phyloP scores from a whole-genome alignment of 1,284 basidiomycete genomes.

The Coriolopsis trogii region DNA sequence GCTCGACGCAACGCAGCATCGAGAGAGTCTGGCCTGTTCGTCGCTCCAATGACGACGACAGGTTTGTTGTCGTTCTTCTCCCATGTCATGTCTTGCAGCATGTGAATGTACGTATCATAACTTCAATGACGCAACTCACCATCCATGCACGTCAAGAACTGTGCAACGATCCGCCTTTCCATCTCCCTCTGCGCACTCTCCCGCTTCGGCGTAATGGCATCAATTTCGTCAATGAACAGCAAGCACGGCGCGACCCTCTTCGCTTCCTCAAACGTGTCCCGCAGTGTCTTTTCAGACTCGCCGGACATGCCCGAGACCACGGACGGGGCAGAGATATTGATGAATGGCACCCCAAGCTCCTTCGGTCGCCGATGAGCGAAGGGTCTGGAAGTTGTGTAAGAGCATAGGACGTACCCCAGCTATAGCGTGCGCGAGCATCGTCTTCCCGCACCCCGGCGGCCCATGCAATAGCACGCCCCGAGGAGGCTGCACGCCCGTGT shows the following conservation, averaged over 20 bases:
- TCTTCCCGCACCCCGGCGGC: slow-evolving; percentile 97
- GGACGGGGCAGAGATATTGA: slow-evolving; percentile 91
- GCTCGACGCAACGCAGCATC: slow-evolving; percentile 93
- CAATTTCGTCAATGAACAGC: slow-evolving; percentile 96
- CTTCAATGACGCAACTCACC: slow-evolving; percentile 49
- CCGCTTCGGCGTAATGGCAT: slow-evolving; percentile 96
- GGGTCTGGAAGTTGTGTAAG: slow-evolving; percentile 10
- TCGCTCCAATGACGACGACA: slow-evolving; percentile 95
- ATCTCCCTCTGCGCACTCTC: slow-evolving; percentile 98
- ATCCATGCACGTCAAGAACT: slow-evolving; percentile 97
- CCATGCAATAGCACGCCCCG: slow-evolving; percentile 95
- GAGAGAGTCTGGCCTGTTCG: slow-evolving; percentile 93
- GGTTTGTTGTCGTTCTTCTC: slow-evolving; percentile 90
- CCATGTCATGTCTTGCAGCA: slow-evolving; percentile 77
- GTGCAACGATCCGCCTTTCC: slow-evolving; percentile 96
- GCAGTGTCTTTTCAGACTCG: slow-evolving; percentile 93
- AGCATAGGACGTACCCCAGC: slow-evolving; percentile 73
- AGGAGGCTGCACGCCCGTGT: slow-evolving; percentile 92
- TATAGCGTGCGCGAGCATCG: slow-evolving; percentile 88
- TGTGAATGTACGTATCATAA: background rate
- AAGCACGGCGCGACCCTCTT: slow-evolving; percentile 91
- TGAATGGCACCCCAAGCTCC: slow-evolving; percentile 93
- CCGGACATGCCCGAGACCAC: slow-evolving; percentile 98
- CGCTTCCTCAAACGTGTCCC: slow-evolving; percentile 97
- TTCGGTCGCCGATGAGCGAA: slow-evolving; percentile 32